Base-by-base conservation (phyloP, 139 green algal genomes). In the Chlorella ohadii region DNA sequence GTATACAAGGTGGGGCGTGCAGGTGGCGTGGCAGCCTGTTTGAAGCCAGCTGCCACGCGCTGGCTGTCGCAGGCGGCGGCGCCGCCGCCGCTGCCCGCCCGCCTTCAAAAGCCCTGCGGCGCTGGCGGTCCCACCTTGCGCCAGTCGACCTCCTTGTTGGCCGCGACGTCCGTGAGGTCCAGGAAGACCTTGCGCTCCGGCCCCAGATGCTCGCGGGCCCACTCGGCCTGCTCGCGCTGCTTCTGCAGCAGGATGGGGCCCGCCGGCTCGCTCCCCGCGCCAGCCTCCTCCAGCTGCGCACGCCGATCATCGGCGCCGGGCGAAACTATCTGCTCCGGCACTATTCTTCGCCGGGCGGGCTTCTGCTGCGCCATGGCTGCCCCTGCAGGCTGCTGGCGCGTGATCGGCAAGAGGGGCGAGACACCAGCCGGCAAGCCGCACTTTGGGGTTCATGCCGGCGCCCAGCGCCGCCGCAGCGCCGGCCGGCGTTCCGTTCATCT, bases 301-400 rank as follows among this genome's bases (percentile, higher is more conserved):
- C 56, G 15, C 33, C n/a, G 55, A 13, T 82, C 76, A 7, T 55
- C 36, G 6, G 44, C 33, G 71, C 28, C 20, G 25, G 76, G 76
- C 15, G 25, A 61, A 6, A 39, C 33, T 3, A 89, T 63, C 20
- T 81, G 83, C 72, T 89, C 51, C 28, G 86, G 66, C 15, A 89
- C 86, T 22, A 90, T 90, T 12, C 86, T 74, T 15, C 38, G 31
- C 17, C 65, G n/a, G n/a, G n/a, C n/a, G n/a, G n/a, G 39, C 47
- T 71, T 70, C 55, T 84, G 44, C 27, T 77, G 71, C 39, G 67
- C 67, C 67, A 71, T 71, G 19, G 64, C 64, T 5, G 15, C 64
- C 23, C 20, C 64, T 9, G 64, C 17, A 2, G 7, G 44, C 15
- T 59, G 19, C 11, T 9, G 51, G 51, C 51, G 51, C 51, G 6